Percentiles rank a stretch among this genome's conserved stretches.
Evolutionary conservation across 257 asterid genomes (phyloP).

Genomic region (Vinca minor): DNA sequence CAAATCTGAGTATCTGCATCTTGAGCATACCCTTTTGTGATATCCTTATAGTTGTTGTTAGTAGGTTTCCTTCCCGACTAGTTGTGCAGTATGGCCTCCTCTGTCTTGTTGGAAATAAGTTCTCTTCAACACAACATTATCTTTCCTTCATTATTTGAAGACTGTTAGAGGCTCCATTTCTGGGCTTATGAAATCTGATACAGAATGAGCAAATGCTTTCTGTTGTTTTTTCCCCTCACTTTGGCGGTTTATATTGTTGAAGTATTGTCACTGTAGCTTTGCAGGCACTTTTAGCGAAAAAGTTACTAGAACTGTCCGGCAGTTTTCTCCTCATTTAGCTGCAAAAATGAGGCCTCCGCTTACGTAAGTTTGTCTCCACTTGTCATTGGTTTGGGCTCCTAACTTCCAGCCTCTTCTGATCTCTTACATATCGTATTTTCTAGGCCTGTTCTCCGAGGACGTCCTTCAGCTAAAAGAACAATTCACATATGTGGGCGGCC

Average conservation of each 20-base stretch:
- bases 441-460: slow-evolving; percentile 97
- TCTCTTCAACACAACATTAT: background rate
- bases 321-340: slow-evolving; percentile 91
- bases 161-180: background rate
- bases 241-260: slow-evolving; percentile 22
- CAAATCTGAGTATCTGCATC: no score
- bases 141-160: background rate
- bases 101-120: background rate
- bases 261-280: slow-evolving; percentile 50
- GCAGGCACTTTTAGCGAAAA: slow-evolving; percentile 94
- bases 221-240: background rate
- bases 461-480: slow-evolving; percentile 80
- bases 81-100: background rate
- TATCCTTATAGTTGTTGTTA: background rate
- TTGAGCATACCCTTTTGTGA: background rate
- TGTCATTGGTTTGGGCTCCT: background rate
- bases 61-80: background rate
- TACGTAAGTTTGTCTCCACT: slow-evolving; percentile 43
- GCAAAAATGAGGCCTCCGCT: slow-evolving; percentile 98
- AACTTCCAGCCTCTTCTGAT: slow-evolving; percentile 10
- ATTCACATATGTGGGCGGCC: slow-evolving; percentile 88
- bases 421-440: slow-evolving; percentile 19
- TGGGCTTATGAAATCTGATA: background rate
- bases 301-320: slow-evolving; percentile 78
- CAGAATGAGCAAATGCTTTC: background rate